Conservation (phyloP, 331 rosid genomes). For the Dryas integrifolia region DNA sequence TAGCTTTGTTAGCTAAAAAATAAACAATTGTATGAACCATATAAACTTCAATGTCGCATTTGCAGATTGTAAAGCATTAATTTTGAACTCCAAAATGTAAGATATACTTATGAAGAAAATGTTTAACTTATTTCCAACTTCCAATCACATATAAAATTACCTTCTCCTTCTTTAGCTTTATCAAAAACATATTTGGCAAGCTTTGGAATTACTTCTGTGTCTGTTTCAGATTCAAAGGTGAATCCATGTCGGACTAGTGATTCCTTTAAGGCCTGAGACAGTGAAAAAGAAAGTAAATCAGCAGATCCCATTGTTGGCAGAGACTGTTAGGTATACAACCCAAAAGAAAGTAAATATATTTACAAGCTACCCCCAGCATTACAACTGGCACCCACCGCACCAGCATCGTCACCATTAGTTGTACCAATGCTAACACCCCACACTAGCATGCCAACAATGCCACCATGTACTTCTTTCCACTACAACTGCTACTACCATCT, state of each 20-base stretch:
- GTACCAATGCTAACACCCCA: not conserved
- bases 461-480: not conserved
- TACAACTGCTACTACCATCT: not conserved
- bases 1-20: not conserved
- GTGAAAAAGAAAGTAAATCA: conserved; percentile 17
- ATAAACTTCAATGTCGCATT: not conserved
- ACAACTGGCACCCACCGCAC: not conserved
- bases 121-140: not conserved
- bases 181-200: conserved; percentile 92
- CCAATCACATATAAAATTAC: conserved; percentile 28
- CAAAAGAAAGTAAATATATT: not conserved
- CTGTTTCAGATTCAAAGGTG: conserved; percentile 89
- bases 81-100: not conserved
- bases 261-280: conserved; percentile 81
- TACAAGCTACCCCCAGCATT: not conserved
- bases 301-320: conserved; percentile 6
- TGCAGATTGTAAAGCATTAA: not conserved
- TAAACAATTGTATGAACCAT: not conserved
- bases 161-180: conserved; percentile 76
- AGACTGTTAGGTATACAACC: not conserved
- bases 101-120: not conserved
- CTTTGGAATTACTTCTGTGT: conserved; percentile 96
- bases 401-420: not conserved
- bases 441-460: no score
- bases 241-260: conserved; percentile 79